Percentiles rank a stretch among this genome's conserved stretches.
phyloP scores from a whole-genome alignment of 2,329 filamentous ascomycete species.

The Diatrype stigma region DNA sequence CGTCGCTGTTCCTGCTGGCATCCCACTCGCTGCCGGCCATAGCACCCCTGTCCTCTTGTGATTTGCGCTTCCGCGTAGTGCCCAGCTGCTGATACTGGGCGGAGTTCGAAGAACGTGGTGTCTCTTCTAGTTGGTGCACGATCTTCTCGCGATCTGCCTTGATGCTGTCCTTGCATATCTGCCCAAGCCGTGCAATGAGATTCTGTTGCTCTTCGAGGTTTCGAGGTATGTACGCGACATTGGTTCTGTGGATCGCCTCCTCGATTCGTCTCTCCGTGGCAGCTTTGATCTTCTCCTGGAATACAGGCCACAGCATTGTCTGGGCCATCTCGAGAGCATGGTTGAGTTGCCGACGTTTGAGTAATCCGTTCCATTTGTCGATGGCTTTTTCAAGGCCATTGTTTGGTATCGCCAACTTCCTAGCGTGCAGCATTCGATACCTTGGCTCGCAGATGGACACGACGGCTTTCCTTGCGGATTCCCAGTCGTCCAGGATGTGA shows the following conservation, averaged over 20 bases:
- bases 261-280: not conserved
- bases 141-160: not conserved
- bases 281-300: not conserved
- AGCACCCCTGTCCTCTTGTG: not conserved
- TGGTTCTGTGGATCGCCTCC: not conserved
- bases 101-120: not conserved
- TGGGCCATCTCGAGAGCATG: not conserved
- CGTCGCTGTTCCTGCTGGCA: too few species aligned
- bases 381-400: not conserved
- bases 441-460: not conserved
- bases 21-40: too few species aligned
- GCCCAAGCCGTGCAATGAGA: not conserved
- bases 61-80: not conserved
- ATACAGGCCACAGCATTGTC: not conserved
- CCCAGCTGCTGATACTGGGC: not conserved
- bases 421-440: not conserved
- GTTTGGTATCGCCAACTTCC: not conserved
- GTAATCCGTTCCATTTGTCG: not conserved
- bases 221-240: not conserved
- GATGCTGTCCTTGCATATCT: not conserved
- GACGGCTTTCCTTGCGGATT: not conserved
- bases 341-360: not conserved
- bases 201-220: not conserved
- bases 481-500: not conserved
- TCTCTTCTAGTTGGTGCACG: not conserved